Evolutionary conservation across 768 basidiomycete genomes (phyloP), one percentile per base, ranked within the genome.

Genomic region (Mycena haematopus): DNA sequence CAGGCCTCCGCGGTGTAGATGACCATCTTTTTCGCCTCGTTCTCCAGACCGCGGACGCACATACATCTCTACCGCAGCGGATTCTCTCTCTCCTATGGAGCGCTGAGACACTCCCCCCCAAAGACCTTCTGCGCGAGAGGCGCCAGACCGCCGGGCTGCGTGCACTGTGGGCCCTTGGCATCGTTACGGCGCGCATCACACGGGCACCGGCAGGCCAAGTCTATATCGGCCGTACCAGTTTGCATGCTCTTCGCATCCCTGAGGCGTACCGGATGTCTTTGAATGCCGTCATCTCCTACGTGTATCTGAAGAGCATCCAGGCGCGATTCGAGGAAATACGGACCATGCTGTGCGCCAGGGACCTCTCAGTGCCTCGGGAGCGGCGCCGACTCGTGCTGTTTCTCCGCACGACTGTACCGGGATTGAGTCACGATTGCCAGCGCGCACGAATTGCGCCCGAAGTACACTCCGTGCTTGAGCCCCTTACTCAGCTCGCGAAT

Each of bases 21-120:
- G 58, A 59, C 47, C 53, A 65, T 21, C 54, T 65, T 3, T 65
- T 65, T 19, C 49, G 50, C 19, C 58, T 56, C n/a, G 63, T 65
- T 5, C 44, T 65, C 15, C 55, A 57, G 9, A 53, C 62, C 4
- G n/a, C 50, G 6, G 62, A 57, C 14, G 19, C 55, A 5, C 62
- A 63, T 21, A 58, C 62, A 6, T 63, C 62, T 0, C 33, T 63
- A 1, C 51, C 62, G 14, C 44, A 27, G 19, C 62, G 62, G 22
- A 63, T 63, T 17, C 10, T 57, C 1, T 51, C 56, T 1, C 51
- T 63, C 3, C 45, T 63, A 0, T 53, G 62, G 56, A 57, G 56
- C 8, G 50, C 62, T 2, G 56, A 63, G 11, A 46, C 55, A 3
- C 56, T 63, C 2, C 45, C 55, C 1, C 14, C 2, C 0, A 6